These are phyloP conservation scores for Geum urbanum DNA, from an alignment of 306 rosid species.

Conservation along the genomic window DNA sequence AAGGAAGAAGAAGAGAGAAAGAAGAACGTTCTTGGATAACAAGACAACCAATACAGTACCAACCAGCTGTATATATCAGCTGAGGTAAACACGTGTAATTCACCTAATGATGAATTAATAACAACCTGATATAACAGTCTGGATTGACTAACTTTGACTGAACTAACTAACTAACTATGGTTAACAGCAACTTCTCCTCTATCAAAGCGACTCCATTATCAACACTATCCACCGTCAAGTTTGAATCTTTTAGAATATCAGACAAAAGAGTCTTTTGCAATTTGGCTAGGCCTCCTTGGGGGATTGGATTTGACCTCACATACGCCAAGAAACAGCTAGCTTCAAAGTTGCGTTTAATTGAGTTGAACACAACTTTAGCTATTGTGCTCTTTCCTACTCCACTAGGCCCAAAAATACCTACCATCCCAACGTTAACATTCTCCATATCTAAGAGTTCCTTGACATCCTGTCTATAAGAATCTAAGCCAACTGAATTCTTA, in stretches of 20 bases:
- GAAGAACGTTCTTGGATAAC: too few relatives aligned
- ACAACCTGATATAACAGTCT: too few relatives aligned
- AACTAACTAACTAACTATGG: too few relatives aligned
- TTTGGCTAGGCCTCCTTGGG: not conserved
- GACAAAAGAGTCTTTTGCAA: not conserved
- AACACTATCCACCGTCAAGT: not conserved
- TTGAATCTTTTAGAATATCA: not conserved
- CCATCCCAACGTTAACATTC: not conserved
- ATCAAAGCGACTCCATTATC: not conserved
- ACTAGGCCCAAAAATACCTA: slow-evolving; percentile 1
- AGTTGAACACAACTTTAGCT: not conserved
- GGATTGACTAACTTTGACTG: too few relatives aligned
- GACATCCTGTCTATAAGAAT: not conserved
- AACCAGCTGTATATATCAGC: too few relatives aligned
- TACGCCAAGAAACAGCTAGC: not conserved
- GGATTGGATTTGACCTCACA: not conserved
- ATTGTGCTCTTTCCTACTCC: slow-evolving; percentile 10
- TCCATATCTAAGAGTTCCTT: not conserved
- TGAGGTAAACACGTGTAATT: too few relatives aligned
- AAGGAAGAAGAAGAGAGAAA: too few relatives aligned
- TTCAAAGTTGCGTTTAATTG: not conserved
- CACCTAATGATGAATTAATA: too few relatives aligned
- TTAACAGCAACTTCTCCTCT: not conserved
- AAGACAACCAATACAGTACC: too few relatives aligned
- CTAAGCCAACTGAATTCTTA: not conserved